Conservation (phyloP, 2,329 filamentous ascomycete species). For the Chalaropsis ovoidea region DNA sequence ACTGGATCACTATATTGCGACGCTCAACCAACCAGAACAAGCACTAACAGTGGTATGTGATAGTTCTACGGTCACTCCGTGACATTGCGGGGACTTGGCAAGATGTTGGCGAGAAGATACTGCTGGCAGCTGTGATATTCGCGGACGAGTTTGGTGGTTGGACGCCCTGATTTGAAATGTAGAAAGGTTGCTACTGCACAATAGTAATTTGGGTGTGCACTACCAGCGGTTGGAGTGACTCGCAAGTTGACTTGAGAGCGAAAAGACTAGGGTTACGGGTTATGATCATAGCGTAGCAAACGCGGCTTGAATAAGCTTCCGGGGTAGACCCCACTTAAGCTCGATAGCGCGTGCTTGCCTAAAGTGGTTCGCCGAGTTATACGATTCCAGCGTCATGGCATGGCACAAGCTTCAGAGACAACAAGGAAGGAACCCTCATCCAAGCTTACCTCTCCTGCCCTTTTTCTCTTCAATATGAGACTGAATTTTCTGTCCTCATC, state of each 20-base stretch:
- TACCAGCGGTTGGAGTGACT: not conserved
- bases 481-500: slow-evolving; percentile 1
- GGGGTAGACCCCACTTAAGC: not conserved
- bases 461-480: slow-evolving; percentile 1
- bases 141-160: slow-evolving; percentile 64
- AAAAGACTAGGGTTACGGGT: not conserved
- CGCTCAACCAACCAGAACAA: not conserved
- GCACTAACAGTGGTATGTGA: slow-evolving; percentile 5
- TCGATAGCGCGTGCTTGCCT: slow-evolving; percentile 6
- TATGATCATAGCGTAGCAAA: not conserved
- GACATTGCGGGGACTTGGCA: slow-evolving; percentile 67
- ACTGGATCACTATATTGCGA: no score
- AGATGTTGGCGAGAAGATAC: slow-evolving; percentile 54
- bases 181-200: not conserved
- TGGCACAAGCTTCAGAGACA: not conserved
- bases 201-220: not conserved
- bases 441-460: slow-evolving; percentile 19
- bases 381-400: slow-evolving; percentile 4
- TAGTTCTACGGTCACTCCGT: slow-evolving; percentile 55
- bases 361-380: not conserved
- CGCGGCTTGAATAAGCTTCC: not conserved
- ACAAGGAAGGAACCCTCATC: slow-evolving; percentile 9
- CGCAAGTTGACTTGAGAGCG: not conserved
- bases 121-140: slow-evolving; percentile 60
- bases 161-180: slow-evolving; percentile 32